Conservation (phyloP, 2,329 filamentous ascomycete genomes). For the Ophiostoma sp. region DNA sequence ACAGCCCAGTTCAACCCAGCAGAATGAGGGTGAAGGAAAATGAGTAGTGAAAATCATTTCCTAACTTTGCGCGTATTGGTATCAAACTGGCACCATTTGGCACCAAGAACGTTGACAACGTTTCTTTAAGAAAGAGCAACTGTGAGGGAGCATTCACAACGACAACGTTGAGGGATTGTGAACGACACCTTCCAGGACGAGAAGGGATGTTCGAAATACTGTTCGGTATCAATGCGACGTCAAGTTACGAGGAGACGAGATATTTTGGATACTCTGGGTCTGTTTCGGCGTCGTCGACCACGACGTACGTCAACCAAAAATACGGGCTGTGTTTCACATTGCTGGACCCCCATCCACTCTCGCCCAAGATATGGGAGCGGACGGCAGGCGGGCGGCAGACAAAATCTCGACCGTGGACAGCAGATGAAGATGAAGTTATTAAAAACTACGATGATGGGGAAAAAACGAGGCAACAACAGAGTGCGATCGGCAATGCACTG, state of each 20-base stretch:
- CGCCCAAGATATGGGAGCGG: not conserved
- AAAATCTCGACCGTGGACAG: not conserved
- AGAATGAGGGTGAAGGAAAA: not conserved
- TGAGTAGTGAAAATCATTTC: not conserved
- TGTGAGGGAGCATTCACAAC: not conserved
- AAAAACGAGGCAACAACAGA: not conserved
- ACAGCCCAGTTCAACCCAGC: not conserved
- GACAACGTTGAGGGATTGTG: not conserved
- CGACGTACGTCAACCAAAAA: not conserved
- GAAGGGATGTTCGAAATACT: not conserved
- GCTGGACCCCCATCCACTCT: constrained; percentile 8
- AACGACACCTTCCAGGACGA: not conserved
- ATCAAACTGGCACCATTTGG: no score
- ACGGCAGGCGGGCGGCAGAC: not conserved
- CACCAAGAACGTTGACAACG: not conserved
- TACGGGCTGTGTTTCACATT: constrained; percentile 9
- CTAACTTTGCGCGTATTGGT: not conserved
- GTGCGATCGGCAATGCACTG: constrained; percentile 9
- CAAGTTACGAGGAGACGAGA: not conserved
- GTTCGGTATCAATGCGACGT: constrained; percentile 1
- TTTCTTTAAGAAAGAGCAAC: not conserved
- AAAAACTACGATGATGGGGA: not conserved
- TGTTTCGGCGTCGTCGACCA: not conserved
- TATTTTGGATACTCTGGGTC: not conserved
- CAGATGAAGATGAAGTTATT: not conserved